Conservation (phyloP, 2,329 filamentous ascomycete species). For the Neoarthrinium moseri region DNA sequence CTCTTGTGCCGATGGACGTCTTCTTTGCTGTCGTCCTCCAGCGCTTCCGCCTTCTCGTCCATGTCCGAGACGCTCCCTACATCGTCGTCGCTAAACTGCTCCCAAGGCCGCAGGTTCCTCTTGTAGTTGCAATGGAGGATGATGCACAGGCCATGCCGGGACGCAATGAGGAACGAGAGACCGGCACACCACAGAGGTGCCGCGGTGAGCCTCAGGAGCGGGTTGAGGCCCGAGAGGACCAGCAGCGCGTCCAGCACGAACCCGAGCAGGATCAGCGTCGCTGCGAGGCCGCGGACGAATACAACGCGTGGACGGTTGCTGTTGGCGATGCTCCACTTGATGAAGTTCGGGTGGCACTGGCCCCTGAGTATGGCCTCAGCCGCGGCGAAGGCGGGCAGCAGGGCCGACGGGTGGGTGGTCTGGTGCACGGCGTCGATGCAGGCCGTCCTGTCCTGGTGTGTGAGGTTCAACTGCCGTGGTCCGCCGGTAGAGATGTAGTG, state of each 20-base stretch:
- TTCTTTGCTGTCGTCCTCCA: neutral
- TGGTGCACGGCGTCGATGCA: slow-evolving; percentile 38
- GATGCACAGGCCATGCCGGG: slow-evolving; percentile 35
- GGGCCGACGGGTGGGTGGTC: slow-evolving; percentile 44
- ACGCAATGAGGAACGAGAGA: slow-evolving; percentile 30
- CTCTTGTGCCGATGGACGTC: neutral
- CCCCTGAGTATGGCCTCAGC: slow-evolving; percentile 35
- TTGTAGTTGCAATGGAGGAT: slow-evolving; percentile 28
- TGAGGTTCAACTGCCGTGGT: slow-evolving; percentile 35
- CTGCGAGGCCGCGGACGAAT: slow-evolving; percentile 25
- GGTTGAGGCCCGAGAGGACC: slow-evolving; percentile 26
- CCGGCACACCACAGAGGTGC: slow-evolving; percentile 34
- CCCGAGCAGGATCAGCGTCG: slow-evolving; percentile 20
- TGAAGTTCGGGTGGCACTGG: slow-evolving; percentile 38
- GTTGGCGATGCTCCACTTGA: slow-evolving; percentile 36
- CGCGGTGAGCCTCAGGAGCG: slow-evolving; percentile 26
- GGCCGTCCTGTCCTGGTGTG: slow-evolving; percentile 33
- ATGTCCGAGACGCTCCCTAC: neutral
- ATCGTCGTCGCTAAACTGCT: slow-evolving; percentile 22
- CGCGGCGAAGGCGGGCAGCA: slow-evolving; percentile 35
- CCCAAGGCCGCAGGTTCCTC: slow-evolving; percentile 39
- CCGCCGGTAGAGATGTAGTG: slow-evolving; percentile 37
- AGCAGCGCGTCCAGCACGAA: slow-evolving; percentile 30
- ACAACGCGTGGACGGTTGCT: slow-evolving; percentile 32
- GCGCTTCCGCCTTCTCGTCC: slow-evolving; percentile 11